phyloP scores from a whole-genome alignment of 495 filamentous ascomycete genomes.

The Pseudevernia furfuracea region DNA sequence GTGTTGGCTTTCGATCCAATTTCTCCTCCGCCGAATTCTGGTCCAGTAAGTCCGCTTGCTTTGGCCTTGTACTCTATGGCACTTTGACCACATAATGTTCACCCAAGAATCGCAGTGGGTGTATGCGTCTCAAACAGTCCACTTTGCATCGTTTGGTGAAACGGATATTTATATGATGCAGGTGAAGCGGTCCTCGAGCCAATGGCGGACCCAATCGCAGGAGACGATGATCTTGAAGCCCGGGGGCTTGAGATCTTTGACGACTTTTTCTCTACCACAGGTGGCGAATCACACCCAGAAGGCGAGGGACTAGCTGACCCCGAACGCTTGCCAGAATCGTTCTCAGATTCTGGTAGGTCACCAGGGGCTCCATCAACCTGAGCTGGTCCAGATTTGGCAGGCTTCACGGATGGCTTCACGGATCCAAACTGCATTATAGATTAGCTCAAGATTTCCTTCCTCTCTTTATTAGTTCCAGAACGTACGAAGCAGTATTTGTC shows the following conservation, averaged over 20 bases:
- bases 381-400: conserved; percentile 22
- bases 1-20: background rate
- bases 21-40: background rate
- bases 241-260: conserved; percentile 25
- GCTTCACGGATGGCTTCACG: conserved; percentile 33
- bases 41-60: background rate
- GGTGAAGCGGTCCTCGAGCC: conserved; percentile 34
- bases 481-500: conserved; percentile 99
- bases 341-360: conserved; percentile 4
- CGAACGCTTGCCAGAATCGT: background rate
- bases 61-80: background rate
- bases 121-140: conserved; percentile 41
- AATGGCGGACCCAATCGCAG: conserved; percentile 21
- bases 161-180: conserved; percentile 35
- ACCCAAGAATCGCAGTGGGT: conserved; percentile 43
- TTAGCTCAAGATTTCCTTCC: conserved; percentile 26
- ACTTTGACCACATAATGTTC: background rate
- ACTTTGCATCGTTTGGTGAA: conserved; percentile 29
- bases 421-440: conserved; percentile 42
- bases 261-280: conserved; percentile 23
- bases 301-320: conserved; percentile 17
- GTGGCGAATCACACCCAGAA: conserved; percentile 22
- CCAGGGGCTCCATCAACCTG: conserved; percentile 21
- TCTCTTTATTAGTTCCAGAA: conserved; percentile 35
- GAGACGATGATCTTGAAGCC: conserved; percentile 29